Base-by-base conservation (phyloP, 495 filamentous ascomycete genomes). In the Tirmania nivea region DNA sequence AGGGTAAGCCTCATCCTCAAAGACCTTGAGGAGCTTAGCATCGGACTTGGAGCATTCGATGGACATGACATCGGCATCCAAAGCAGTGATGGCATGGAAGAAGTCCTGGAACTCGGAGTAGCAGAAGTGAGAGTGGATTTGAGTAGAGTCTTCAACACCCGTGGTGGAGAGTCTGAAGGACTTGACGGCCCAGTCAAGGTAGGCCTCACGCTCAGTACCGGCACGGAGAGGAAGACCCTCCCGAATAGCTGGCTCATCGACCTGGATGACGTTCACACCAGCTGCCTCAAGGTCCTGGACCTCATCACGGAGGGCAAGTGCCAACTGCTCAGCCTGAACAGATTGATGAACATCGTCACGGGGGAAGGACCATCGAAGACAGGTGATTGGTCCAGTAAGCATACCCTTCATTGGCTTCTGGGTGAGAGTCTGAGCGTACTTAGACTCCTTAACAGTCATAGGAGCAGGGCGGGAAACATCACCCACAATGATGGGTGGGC, bases 41-140 rank as follows among this genome's bases (percentile, higher is more conserved):
- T 97, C 90, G 57, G 84, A 92, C 83, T 96, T 96, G 79, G 82
- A 88, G 84, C 96, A 96, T 81, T 97, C 90, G 65, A 97, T 97
- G 65, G 81, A 87, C 60, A 97, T 80, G 54, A 97, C 90, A 74
- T 97, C 90, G 60, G 90, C 87, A 68, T 97, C 90, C 55, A 97
- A 77, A 45, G 92, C 92, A 57, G 92, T 86, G 60, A 97, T 97
- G 70, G 90, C 89, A 69, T 96, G 84, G 84, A 97, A 97, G 78
- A 97, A 97, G 76, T 97, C 90, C 73, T 97, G 90, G 84, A 97
- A 97, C 75, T 97, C 90, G 48, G 87, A 94, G 80, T 97, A 97
- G 71, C 90, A 97, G 86, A 97, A 97, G 75, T 97, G 90, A 51
- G 86, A 94, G 79, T 97, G 90, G 71, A 97, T 93, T 76, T 97